Base-by-base conservation (phyloP, 2,329 filamentous ascomycete genomes). In the Pseudofabraea citricarpa region DNA sequence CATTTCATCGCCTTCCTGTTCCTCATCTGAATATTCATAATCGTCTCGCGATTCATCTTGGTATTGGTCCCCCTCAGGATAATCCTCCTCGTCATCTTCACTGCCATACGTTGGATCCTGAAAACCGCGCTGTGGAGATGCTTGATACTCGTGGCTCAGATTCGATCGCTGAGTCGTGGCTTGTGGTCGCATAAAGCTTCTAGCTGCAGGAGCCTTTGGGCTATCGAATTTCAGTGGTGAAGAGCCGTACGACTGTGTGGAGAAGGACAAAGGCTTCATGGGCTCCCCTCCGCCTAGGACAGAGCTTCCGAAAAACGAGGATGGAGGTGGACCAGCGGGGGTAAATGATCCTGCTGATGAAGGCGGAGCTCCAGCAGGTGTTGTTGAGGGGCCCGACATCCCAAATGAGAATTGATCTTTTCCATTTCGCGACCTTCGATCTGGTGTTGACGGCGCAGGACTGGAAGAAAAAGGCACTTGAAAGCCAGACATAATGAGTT, bases 301-400 rank as follows among this genome's bases (percentile, higher is more conserved):
- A 13, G 77, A 75, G 58, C 69, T 74, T 40, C 71, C 72, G 51
- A 77, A 73, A 16, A 73, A 54, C 33, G 67, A 67, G 6, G 71
- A 70, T 21, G 74, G 72, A 36, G 75, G 75, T 33, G 67, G 68
- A 3, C 72, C 76, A 44, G 70, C 67, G 23, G 77, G 77, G 18
- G 76, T 79, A 42, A 77, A 77, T n/a, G 75, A 79, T 48, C 61
- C 60, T 20, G 66, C 63, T 46, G 66, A 68, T 23, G 73, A 74
- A 20, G 75, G 75, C 1, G 77, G 76, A 45, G 67, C 70, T 31
- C 75, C 77, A 36, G 73, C 74, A 41, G 77, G 77, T 13, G 77
- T 81, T 16, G 75, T 79, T 5, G 77, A 79, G 35, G 72, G 66
- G 31, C 64, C 61, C 31, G 56, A 53, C 31, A 46, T 48, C 22